Conservation (phyloP, 257 asterid genomes). For the Agastache rugosa region DNA sequence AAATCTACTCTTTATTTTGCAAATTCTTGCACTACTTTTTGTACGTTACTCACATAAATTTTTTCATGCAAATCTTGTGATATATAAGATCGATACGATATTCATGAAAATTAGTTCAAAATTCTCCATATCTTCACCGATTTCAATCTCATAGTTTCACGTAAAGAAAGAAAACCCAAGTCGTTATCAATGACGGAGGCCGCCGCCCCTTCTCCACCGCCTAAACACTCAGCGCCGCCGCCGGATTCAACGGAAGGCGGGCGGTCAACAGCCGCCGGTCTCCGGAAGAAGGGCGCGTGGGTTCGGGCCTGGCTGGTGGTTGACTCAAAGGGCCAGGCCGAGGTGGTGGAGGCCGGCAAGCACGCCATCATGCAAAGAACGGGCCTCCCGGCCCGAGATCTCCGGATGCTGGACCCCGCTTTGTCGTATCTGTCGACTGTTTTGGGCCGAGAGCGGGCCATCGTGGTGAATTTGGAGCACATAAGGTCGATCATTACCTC, state of each 20-base stretch:
- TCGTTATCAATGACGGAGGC: slow-evolving; percentile 24
- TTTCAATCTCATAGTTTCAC: neutral
- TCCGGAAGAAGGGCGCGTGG: slow-evolving; percentile 67
- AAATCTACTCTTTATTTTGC: no score
- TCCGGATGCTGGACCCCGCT: slow-evolving; percentile 77
- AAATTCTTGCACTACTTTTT: no score
- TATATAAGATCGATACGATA: neutral
- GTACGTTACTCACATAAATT: no score
- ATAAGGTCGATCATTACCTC: slow-evolving; percentile 79
- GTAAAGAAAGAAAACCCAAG: neutral
- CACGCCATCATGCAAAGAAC: slow-evolving; percentile 82
- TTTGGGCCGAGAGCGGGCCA: slow-evolving; percentile 81
- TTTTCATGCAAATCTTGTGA: neutral
- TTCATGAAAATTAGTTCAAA: no score
- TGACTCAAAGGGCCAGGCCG: slow-evolving; percentile 62
- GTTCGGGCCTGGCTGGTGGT: slow-evolving; percentile 70
- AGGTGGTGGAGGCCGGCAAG: slow-evolving; percentile 77
- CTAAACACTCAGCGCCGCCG: slow-evolving; percentile 30
- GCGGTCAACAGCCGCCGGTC: slow-evolving; percentile 37
- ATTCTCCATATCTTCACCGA: neutral
- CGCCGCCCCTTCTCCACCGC: neutral
- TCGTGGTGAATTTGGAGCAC: slow-evolving; percentile 78
- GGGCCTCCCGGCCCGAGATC: slow-evolving; percentile 91
- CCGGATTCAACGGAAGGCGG: slow-evolving; percentile 43
- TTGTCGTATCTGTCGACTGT: slow-evolving; percentile 76